These are phyloP conservation scores for Zea luxurians DNA, from an alignment of 176 grass and related monocot species.

Conservation along the genomic window DNA sequence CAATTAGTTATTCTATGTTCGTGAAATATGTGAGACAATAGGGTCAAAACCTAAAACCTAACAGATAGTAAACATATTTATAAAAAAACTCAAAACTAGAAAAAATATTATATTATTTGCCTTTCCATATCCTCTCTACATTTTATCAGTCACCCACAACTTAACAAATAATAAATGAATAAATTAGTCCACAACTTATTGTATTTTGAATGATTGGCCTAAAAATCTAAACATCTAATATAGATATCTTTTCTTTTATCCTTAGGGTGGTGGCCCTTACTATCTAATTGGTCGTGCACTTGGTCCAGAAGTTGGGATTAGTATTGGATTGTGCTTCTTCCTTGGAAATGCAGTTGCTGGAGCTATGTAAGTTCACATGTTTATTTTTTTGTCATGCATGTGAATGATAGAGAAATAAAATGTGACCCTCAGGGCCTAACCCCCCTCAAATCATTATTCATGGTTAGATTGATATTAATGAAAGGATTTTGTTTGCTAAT, in stretches of 20 bases:
- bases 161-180: neutral
- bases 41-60: neutral
- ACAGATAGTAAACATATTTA: neutral
- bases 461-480: neutral
- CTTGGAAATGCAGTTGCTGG: slow-evolving; percentile 98
- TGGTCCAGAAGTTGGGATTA: slow-evolving; percentile 98
- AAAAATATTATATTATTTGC: neutral
- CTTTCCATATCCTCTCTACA: neutral
- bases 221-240: neutral
- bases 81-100: neutral
- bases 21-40: neutral
- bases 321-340: slow-evolving; percentile 96
- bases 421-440: neutral
- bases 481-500: neutral
- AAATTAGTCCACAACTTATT: neutral
- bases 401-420: neutral
- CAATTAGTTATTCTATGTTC: neutral
- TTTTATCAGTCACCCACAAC: neutral
- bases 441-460: neutral
- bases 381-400: neutral
- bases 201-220: neutral
- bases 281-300: slow-evolving; percentile 92
- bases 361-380: slow-evolving; percentile 67
- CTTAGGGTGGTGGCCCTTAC: slow-evolving; percentile 90
- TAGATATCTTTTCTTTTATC: neutral